Conservation (phyloP, 345 rosid genomes). For the Stellera chamaejasme region DNA sequence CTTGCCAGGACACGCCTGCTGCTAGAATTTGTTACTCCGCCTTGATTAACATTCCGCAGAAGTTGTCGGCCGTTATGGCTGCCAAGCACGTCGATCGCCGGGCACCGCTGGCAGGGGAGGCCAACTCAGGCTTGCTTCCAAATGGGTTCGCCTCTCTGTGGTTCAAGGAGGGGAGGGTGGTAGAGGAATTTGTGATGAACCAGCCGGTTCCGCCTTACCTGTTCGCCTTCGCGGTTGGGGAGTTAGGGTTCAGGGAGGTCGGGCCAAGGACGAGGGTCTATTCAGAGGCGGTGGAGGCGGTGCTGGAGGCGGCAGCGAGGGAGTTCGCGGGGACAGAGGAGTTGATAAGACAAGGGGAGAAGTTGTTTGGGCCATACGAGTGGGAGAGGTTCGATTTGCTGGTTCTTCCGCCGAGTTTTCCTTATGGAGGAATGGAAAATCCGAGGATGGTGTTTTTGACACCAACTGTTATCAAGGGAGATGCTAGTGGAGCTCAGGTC, state of each 20-base stretch:
- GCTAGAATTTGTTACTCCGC: slow-evolving; percentile 67
- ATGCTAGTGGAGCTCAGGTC: slow-evolving; percentile 77
- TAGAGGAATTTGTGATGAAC: slow-evolving; percentile 85
- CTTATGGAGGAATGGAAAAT: slow-evolving; percentile 95
- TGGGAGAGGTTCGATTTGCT: slow-evolving; percentile 89
- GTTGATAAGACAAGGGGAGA: slow-evolving; percentile 81
- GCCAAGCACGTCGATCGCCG: slow-evolving; percentile 66
- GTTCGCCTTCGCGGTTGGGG: slow-evolving; percentile 89
- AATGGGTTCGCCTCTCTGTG: slow-evolving; percentile 31
- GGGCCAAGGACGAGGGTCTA: slow-evolving; percentile 90
- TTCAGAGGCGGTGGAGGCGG: slow-evolving; percentile 41
- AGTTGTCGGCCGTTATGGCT: slow-evolving; percentile 77
- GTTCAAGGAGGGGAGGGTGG: slow-evolving; percentile 62
- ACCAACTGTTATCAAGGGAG: slow-evolving; percentile 88
- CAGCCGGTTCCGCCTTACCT: slow-evolving; percentile 90
- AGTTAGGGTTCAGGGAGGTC: too few relatives aligned
- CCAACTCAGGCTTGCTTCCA: slow-evolving; percentile 9
- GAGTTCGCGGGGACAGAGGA: slow-evolving; percentile 96
- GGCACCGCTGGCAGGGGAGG: slow-evolving; percentile 40
- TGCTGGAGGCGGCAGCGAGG: slow-evolving; percentile 66
- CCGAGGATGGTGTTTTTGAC: slow-evolving; percentile 86
- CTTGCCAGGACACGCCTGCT: slow-evolving; percentile 93
- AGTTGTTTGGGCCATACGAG: slow-evolving; percentile 63
- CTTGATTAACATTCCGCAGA: slow-evolving; percentile 44
- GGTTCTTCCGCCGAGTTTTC: slow-evolving; percentile 89